phyloP scores from a whole-genome alignment of 352 stramenopile genomes.

The Phytophthora pisi region DNA sequence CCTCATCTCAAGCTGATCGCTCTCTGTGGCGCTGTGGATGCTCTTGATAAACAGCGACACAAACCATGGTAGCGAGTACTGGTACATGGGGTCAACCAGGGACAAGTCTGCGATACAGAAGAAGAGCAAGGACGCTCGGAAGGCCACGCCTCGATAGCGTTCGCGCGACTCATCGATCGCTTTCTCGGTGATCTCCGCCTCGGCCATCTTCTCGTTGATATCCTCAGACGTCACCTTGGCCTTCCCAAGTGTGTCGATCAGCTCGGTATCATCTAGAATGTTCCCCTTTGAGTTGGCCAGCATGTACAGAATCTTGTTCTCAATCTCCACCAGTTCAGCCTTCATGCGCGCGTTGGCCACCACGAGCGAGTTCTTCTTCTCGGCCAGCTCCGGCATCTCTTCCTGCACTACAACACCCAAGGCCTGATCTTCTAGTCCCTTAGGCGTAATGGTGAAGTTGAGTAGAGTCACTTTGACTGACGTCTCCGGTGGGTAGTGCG shows the following conservation, averaged over 20 bases:
- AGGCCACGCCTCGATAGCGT: conserved; percentile 89
- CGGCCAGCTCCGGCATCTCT: conserved; percentile 93
- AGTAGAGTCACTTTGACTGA: conserved; percentile 93
- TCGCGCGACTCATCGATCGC: conserved; percentile 92
- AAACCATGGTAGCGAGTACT: conserved; percentile 96
- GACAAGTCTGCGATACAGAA: conserved; percentile 93
- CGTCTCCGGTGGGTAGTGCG: conserved; percentile 92
- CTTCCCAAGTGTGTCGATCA: conserved; percentile 92
- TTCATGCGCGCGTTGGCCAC: conserved; percentile 93
- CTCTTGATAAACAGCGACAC: conserved; percentile 91
- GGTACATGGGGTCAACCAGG: conserved; percentile 93
- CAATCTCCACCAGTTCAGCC: conserved; percentile 92
- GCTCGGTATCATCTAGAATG: conserved; percentile 92
- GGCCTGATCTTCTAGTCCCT: conserved; percentile 91
- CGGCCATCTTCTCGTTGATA: conserved; percentile 93
- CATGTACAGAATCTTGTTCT: conserved; percentile 95
- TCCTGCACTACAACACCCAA: conserved; percentile 93
- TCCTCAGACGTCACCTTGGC: conserved; percentile 93
- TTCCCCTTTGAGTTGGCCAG: conserved; percentile 93
- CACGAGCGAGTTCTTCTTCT: conserved; percentile 94
- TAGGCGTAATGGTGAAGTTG: conserved; percentile 94
- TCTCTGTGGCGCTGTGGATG: conserved; percentile 82
- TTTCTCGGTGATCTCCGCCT: conserved; percentile 92
- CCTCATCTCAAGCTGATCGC: conserved; percentile 84
- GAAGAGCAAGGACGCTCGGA: conserved; percentile 90